Evolutionary conservation across 371 early-diverging fungal species (phyloP), one percentile per base, ranked within the genome.

Genomic region (Syncephalastrum sp.): DNA sequence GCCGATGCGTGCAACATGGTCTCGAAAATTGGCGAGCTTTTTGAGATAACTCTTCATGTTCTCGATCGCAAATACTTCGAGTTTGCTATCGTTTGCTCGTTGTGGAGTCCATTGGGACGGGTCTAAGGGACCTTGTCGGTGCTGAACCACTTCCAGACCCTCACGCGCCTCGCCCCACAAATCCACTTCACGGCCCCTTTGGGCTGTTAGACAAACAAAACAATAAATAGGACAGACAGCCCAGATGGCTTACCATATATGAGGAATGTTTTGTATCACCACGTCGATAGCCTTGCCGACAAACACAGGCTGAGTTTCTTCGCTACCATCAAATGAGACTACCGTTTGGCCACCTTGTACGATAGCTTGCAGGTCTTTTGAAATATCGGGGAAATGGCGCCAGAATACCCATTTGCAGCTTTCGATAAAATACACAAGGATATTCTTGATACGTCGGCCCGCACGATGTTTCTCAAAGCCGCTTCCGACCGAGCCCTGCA

Each of bases 401-500:
- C 72, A 63, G 63, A 82, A 75, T 25, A 82, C 76, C 85, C 85
- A 85, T 56, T 83, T 83, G 8, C 77, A 68, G 13, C 83, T 77
- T 17, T 82, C 81, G 12, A 48, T 61, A 1, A 81, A 74, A 59
- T 85, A 85, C 23, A 80, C 75, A 29, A 80, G 54, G 38, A 82
- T 77, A 51, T 85, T 85, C 12, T 64, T 60, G 13, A 65, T 61
- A 17, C 85, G 77, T 33, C 75, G 76, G 4, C 78, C 80, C 5
- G 82, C 74, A 17, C 86, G 63, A 38, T 81, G 82, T 52, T 76
- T 63, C 64, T 86, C 86, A 63, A 86, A 86, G 4, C 81, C 81
- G 47, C 74, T 72, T 3, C 86, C 86, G 7, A 86, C 84, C 54
- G 78, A 83, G 3, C 86, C 85, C 59, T 85, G 85, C 29, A 85